phyloP scores from a whole-genome alignment of 108 stramenopile species.

The Conticribra weissflogii region DNA sequence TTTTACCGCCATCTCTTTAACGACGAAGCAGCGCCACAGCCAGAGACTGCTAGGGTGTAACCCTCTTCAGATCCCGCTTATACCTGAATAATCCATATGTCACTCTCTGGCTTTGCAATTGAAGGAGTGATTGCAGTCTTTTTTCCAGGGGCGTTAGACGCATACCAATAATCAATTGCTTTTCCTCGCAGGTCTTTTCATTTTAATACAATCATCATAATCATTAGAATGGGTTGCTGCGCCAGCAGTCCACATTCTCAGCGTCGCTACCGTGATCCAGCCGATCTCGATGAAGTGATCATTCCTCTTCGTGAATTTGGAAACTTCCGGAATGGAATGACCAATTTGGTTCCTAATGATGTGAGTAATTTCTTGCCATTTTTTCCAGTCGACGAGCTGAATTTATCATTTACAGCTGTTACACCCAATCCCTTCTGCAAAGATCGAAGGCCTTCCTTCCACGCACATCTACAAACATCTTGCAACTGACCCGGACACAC shows the following conservation, averaged over 20 bases:
- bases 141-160: too few relatives aligned
- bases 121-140: too few relatives aligned
- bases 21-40: too few relatives aligned
- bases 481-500: slow-evolving; percentile 33
- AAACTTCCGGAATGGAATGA: slow-evolving; percentile 37
- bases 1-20: too few relatives aligned
- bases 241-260: slow-evolving; percentile 46
- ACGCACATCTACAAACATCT: slow-evolving; percentile 47
- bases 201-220: too few relatives aligned
- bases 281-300: slow-evolving; percentile 55
- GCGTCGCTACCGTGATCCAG: slow-evolving; percentile 55
- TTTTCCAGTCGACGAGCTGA: background rate
- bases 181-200: too few relatives aligned
- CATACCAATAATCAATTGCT: too few relatives aligned
- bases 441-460: slow-evolving; percentile 53
- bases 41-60: too few relatives aligned
- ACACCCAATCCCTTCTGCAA: background rate
- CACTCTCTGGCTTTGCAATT: too few relatives aligned
- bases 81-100: too few relatives aligned
- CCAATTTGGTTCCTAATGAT: slow-evolving; percentile 51
- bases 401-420: background rate
- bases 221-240: slow-evolving; percentile 74
- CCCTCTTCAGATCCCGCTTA: too few relatives aligned
- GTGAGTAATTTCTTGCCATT: slow-evolving; percentile 7
- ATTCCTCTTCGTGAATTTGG: slow-evolving; percentile 49